A percentile compares a stretch with the other conserved stretches of the same genome.
phyloP scores from a whole-genome alignment of 1,139 yeast species.

The Protomyces gravidus region DNA sequence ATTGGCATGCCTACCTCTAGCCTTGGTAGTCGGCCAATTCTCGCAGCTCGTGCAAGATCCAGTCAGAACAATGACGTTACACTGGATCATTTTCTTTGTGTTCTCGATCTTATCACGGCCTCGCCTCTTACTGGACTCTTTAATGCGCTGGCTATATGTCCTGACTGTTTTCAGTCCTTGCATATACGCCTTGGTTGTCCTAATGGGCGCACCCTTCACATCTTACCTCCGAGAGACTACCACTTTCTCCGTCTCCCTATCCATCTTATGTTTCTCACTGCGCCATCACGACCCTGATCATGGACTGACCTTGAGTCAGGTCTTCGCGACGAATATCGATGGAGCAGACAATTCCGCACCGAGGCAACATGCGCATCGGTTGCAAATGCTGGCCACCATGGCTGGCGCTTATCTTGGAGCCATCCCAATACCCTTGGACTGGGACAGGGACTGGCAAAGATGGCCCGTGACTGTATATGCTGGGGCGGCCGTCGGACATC shows the following conservation, averaged over 20 bases:
- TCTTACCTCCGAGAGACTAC: constrained; percentile 4
- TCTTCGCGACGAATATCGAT: constrained; percentile 1
- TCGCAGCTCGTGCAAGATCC: constrained; percentile 1
- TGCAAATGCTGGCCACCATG: constrained; percentile 45
- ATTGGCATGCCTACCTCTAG: constrained; percentile 1
- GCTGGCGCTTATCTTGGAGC: constrained; percentile 92
- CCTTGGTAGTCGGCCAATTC: neutral
- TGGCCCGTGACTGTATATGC: constrained; percentile 90
- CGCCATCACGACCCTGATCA: neutral
- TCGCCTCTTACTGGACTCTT: neutral
- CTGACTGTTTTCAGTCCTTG: constrained; percentile 6
- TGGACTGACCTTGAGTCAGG: neutral
- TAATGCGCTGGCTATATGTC: too few relatives aligned
- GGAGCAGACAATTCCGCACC: neutral
- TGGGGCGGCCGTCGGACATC: constrained; percentile 70
- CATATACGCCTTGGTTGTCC: constrained; percentile 1
- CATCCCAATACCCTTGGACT: constrained; percentile 86
- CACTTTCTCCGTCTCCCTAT: constrained; percentile 1
- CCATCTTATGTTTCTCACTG: neutral
- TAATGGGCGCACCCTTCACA: constrained; percentile 26
- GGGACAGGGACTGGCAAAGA: constrained; percentile 97
- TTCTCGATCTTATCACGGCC: neutral
- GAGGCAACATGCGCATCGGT: neutral
- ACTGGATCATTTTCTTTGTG: neutral
- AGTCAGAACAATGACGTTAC: neutral